phyloP scores from a whole-genome alignment of 371 early-diverging fungal species.

The Mucor racemosus region DNA sequence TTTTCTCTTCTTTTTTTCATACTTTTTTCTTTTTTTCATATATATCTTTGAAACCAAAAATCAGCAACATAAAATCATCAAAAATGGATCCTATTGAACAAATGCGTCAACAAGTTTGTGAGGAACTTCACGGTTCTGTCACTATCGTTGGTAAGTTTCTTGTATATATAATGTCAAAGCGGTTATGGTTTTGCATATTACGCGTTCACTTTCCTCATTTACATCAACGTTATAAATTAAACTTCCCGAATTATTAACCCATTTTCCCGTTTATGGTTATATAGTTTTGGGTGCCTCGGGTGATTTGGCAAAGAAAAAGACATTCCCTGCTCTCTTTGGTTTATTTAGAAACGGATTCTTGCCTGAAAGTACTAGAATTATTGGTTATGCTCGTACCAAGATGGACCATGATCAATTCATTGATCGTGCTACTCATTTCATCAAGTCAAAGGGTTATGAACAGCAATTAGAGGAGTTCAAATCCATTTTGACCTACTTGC shows the following conservation, averaged over 20 bases:
- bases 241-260: neutral
- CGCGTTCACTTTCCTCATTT: neutral
- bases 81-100: constrained; percentile 25
- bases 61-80: neutral
- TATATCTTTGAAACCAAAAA: neutral
- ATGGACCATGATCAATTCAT: constrained; percentile 79
- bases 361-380: constrained; percentile 77
- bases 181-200: neutral
- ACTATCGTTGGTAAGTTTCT: constrained; percentile 30
- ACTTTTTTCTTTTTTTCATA: neutral
- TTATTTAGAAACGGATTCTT: constrained; percentile 79
- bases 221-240: neutral
- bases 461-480: constrained; percentile 37
- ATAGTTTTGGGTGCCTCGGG: constrained; percentile 86
- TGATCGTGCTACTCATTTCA: constrained; percentile 71
- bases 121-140: constrained; percentile 27
- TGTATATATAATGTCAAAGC: neutral
- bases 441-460: constrained; percentile 52
- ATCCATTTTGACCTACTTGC: constrained; percentile 21
- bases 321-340: constrained; percentile 95
- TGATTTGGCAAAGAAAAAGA: constrained; percentile 97
- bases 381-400: constrained; percentile 96
- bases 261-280: neutral
- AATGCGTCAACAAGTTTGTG: constrained; percentile 28
- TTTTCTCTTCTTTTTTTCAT: neutral